Evolutionary conservation across 2,329 filamentous ascomycete genomes (phyloP).

Genomic region (Penicillium psychrosexuale): DNA sequence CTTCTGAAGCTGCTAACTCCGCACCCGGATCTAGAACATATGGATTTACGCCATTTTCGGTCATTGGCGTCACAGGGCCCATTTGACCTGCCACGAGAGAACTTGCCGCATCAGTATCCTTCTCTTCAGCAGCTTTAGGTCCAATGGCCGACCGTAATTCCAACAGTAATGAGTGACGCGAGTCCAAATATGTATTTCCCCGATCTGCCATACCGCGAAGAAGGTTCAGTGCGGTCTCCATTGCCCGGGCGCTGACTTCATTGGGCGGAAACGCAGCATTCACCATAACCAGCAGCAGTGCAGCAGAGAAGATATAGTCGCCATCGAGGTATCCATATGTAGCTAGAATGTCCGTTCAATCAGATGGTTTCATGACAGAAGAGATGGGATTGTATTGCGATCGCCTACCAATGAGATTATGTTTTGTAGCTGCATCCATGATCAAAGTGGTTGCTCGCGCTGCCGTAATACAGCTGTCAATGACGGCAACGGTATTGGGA

Average conservation of each 20-base stretch:
- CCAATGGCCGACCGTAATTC: constrained; percentile 34
- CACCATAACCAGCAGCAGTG: constrained; percentile 55
- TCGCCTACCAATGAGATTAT: constrained; percentile 50
- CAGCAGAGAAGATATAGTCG: constrained; percentile 55
- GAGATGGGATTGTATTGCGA: neutral
- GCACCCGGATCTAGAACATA: neutral
- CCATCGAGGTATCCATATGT: constrained; percentile 59
- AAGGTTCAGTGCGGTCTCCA: constrained; percentile 49
- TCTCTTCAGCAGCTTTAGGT: constrained; percentile 13
- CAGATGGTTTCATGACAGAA: neutral
- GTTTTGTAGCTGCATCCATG: constrained; percentile 49
- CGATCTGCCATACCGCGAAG: constrained; percentile 52
- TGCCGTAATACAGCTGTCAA: constrained; percentile 53
- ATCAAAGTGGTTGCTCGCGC: constrained; percentile 51
- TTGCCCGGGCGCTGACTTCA: constrained; percentile 42
- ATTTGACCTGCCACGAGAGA: neutral
- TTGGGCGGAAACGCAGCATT: constrained; percentile 52
- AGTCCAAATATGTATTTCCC: constrained; percentile 51
- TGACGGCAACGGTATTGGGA: constrained; percentile 49
- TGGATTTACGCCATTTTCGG: constrained; percentile 14
- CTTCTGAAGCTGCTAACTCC: neutral
- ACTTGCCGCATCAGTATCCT: neutral
- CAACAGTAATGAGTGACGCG: constrained; percentile 39
- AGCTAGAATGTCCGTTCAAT: constrained; percentile 29
- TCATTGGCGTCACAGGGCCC: constrained; percentile 15